Evolutionary conservation across 345 rosid genomes (phyloP), one percentile per base, ranked within the genome.

Genomic region (Euclidium syriacum): DNA sequence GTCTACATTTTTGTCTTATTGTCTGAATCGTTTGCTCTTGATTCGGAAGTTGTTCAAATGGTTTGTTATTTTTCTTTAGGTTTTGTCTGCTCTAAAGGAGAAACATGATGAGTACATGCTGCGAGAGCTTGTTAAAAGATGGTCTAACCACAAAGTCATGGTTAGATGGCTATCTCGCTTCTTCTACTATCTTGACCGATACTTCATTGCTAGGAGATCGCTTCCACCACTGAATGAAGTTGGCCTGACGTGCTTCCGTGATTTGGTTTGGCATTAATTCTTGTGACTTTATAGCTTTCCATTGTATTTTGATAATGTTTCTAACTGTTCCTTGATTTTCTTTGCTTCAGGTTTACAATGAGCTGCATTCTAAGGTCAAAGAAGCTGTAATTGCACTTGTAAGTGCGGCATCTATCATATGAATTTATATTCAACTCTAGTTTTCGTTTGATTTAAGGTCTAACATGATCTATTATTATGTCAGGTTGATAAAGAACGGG

Each of bases 141-240:
- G 96, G 98, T 55, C 72, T 25, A 91, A 88, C 80, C 95, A 91
- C 75, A 91, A 88, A 78, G 69, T 85, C 19, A 85, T 91, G 96
- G 95, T 85, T 20, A 61, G 88, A 72, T 88, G 91, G 98, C 71
- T 91, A 47, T 88, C 91, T 19, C 86, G 91, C 7, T 88, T 91
- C 81, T 91, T 91, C 71, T 48, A 81, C 67, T 91, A 88, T 65
- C 87, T 91, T 32, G 98, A 91, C 72, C 95, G 98, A 32, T 85
- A 88, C 76, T 91, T 84, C 57, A 80, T 88, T 59, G 76, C 91
- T 32, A 80, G 86, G 63, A 84, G 86, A 65, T 79, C 89, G 7
- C 89, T 91, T 72, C 85, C 86, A 41, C 43, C 88, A 10, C 78
- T 91, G n/a, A 78, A 75, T 62, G 96, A 88, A 74, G 96, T 81